A percentile compares a stretch with the other conserved stretches of the same genome.
Evolutionary conservation across 164 flowering plant species (phyloP).

Genomic region (Piper betle): DNA sequence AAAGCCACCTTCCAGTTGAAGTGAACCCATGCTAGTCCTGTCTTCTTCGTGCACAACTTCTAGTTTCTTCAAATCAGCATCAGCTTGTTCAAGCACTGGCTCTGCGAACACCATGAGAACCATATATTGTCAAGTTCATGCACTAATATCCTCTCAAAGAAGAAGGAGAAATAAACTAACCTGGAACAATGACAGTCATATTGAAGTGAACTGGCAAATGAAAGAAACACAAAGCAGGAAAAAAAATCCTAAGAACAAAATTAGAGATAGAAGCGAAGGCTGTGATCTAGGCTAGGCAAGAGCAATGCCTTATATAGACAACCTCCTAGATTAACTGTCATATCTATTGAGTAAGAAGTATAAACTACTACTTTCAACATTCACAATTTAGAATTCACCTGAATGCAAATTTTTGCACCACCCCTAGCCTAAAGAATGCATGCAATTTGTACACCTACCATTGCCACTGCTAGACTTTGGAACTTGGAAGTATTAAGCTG

Average conservation of each 20-base stretch:
- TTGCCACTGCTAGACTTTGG: not conserved
- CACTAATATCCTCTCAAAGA: no score
- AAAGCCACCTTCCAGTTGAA: conserved; percentile 17
- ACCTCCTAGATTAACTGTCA: no score
- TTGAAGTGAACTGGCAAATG: not conserved
- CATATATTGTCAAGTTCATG: no score
- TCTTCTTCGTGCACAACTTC: not conserved
- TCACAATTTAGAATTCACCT: not conserved
- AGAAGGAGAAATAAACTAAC: conserved; percentile 1
- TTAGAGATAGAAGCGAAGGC: not conserved
- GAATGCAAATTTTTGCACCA: no score
- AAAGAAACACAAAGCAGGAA: not conserved
- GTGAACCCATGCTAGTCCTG: not conserved
- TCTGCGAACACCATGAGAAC: conserved; percentile 3
- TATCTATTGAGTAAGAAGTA: no score
- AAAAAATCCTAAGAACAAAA: not conserved
- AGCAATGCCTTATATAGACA: conserved; percentile 1
- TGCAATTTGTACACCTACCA: no score
- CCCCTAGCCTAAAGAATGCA: no score
- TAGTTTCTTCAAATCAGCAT: not conserved
- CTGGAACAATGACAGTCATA: conserved; percentile 14
- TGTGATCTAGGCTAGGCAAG: not conserved
- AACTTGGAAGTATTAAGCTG: not conserved
- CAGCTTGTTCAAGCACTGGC: conserved; percentile 4
- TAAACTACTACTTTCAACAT: not conserved